A percentile compares a stretch with the other conserved stretches of the same genome.
Evolutionary conservation across 2,329 filamentous ascomycete genomes (phyloP).

Genomic region (Penicillium concentricum): DNA sequence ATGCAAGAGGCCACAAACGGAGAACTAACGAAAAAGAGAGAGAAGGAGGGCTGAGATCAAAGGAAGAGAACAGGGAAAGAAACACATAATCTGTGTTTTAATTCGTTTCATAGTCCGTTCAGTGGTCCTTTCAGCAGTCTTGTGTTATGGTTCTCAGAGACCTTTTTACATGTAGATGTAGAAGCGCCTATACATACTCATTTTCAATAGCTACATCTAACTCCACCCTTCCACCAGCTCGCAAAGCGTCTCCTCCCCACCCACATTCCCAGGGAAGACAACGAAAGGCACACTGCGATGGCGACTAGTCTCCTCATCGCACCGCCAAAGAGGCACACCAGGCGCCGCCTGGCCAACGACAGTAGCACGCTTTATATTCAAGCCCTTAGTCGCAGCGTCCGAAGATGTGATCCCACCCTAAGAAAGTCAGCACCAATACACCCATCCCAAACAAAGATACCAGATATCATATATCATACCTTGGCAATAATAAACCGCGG

Average conservation of each 20-base stretch:
- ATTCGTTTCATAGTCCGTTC: too few species aligned
- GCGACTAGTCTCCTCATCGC: conserved; percentile 53
- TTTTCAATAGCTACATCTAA: conserved; percentile 2
- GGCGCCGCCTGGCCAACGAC: conserved; percentile 59
- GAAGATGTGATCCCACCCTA: conserved; percentile 60
- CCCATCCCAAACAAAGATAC: neutral
- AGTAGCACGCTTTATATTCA: conserved; percentile 54
- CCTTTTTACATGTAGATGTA: neutral
- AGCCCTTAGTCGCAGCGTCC: conserved; percentile 57
- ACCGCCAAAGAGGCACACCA: conserved; percentile 60
- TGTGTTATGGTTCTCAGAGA: too few species aligned
- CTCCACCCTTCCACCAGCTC: conserved; percentile 47
- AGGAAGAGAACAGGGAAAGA: too few species aligned
- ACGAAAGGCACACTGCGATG: conserved; percentile 56
- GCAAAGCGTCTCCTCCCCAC: conserved; percentile 48
- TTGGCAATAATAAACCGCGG: conserved; percentile 60
- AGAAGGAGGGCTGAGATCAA: too few species aligned
- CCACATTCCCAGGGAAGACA: conserved; percentile 61
- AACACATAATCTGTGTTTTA: too few species aligned
- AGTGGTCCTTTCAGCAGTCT: too few species aligned
- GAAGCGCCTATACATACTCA: neutral
- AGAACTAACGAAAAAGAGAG: too few species aligned
- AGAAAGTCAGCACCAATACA: neutral
- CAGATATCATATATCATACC: conserved; percentile 21
- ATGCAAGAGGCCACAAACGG: too few species aligned